Conservation (phyloP, 2,329 filamentous ascomycete species). For the Lojkania enalia region DNA sequence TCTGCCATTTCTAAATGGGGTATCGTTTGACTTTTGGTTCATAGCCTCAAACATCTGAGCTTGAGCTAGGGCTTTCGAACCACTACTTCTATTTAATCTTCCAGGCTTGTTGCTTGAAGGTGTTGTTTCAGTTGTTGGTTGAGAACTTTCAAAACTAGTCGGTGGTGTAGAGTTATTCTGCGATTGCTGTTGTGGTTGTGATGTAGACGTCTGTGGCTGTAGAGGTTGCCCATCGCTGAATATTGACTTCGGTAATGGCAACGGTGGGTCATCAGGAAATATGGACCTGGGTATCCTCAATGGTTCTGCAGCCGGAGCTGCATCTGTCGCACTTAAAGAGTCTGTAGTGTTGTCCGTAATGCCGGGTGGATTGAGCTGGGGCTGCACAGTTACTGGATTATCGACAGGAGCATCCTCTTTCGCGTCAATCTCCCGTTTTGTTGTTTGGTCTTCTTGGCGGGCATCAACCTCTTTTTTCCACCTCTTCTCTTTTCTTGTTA, state of each 20-base stretch:
- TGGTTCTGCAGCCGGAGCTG: neutral
- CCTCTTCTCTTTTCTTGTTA: constrained; percentile 57
- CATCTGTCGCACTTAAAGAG: no score
- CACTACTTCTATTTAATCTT: constrained; percentile 30
- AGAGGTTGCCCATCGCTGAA: constrained; percentile 21
- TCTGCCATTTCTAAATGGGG: neutral
- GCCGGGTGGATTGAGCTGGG: constrained; percentile 23
- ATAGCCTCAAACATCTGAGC: constrained; percentile 37
- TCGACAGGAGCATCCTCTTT: constrained; percentile 32
- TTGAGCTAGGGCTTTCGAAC: constrained; percentile 30
- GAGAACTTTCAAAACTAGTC: neutral
- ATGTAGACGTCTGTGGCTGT: constrained; percentile 10
- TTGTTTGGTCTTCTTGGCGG: constrained; percentile 37
- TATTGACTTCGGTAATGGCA: constrained; percentile 12
- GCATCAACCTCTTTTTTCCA: constrained; percentile 32
- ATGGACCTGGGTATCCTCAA: constrained; percentile 18
- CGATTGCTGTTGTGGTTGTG: constrained; percentile 31
- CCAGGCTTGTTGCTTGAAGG: neutral
- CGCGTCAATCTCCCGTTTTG: constrained; percentile 28
- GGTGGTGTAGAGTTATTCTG: neutral
- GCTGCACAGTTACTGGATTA: constrained; percentile 22
- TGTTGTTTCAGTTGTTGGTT: neutral
- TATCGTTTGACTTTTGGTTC: constrained; percentile 18
- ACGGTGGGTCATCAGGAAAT: constrained; percentile 3
- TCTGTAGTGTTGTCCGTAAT: constrained; percentile 9